A percentile compares a stretch with the other conserved stretches of the same genome.
Conservation (phyloP, 805 yeast genomes). For the Sungouiozyma intestinalis region DNA sequence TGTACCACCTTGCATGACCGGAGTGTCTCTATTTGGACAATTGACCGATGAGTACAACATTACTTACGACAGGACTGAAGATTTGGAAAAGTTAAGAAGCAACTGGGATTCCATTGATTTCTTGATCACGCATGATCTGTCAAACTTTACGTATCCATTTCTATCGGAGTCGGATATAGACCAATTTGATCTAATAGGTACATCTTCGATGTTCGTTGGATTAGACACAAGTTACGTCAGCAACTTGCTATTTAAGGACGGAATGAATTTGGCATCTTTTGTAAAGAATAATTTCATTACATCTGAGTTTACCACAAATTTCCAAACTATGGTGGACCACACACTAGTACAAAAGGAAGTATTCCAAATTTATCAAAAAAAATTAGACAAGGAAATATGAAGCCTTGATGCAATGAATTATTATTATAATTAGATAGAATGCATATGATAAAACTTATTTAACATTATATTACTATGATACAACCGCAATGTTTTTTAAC, state of each 20-base stretch:
- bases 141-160: conserved; percentile 8
- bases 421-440: background rate
- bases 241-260: conserved; percentile 10
- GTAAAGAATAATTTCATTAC: conserved; percentile 6
- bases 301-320: conserved; percentile 3
- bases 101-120: conserved; percentile 44
- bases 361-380: conserved; percentile 25
- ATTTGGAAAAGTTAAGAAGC: conserved; percentile 26
- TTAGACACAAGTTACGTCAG: conserved; percentile 24
- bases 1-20: conserved; percentile 78
- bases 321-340: conserved; percentile 12
- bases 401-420: background rate
- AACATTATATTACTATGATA: too few relatives aligned
- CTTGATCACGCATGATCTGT: conserved; percentile 32
- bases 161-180: background rate
- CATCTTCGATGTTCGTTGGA: conserved; percentile 34
- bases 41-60: conserved; percentile 29
- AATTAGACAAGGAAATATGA: conserved; percentile 1
- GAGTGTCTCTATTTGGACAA: conserved; percentile 68
- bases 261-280: conserved; percentile 9
- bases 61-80: conserved; percentile 71
- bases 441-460: background rate
- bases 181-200: conserved; percentile 35
- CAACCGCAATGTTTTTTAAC: too few relatives aligned
- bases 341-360: conserved; percentile 18